Conservation (phyloP, 805 yeast species). For the Maudiozyma barnettii region DNA sequence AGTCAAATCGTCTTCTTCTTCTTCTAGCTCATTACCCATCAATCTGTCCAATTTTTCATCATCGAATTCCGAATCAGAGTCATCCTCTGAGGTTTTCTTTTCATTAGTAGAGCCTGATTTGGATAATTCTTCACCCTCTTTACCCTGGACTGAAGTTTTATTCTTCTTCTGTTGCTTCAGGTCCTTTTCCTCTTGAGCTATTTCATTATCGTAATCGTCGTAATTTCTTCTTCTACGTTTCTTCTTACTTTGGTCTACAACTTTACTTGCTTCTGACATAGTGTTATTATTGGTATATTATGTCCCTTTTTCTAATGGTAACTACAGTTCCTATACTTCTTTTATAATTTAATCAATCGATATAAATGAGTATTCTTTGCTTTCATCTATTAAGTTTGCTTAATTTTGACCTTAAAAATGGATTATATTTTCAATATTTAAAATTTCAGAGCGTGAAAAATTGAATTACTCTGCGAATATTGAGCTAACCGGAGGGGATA, state of each 20-base stretch:
- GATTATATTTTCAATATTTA: too few relatives aligned
- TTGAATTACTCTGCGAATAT: too few relatives aligned
- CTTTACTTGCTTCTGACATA: background rate
- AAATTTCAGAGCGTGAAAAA: too few relatives aligned
- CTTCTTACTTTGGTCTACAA: slow-evolving; percentile 5
- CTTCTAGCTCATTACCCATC: slow-evolving; percentile 42
- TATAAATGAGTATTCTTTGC: too few relatives aligned
- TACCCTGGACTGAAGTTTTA: slow-evolving; percentile 8
- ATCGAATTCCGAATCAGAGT: slow-evolving; percentile 39
- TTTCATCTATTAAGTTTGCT: too few relatives aligned
- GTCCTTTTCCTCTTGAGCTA: slow-evolving; percentile 43
- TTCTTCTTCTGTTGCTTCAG: slow-evolving; percentile 29
- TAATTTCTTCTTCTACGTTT: slow-evolving; percentile 34
- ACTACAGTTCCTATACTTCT: too few relatives aligned
- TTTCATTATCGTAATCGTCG: slow-evolving; percentile 55
- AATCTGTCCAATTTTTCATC: slow-evolving; percentile 42
- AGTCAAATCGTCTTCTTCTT: slow-evolving; percentile 66
- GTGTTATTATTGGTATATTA: background rate
- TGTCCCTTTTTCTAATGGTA: background rate
- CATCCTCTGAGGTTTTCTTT: slow-evolving; percentile 7
- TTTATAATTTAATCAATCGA: too few relatives aligned
- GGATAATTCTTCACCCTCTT: background rate
- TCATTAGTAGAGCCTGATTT: background rate
- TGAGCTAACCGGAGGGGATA: too few relatives aligned
- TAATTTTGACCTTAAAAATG: too few relatives aligned